phyloP scores from a whole-genome alignment of 306 rosid species.

The Hippophae rhamnoides region DNA sequence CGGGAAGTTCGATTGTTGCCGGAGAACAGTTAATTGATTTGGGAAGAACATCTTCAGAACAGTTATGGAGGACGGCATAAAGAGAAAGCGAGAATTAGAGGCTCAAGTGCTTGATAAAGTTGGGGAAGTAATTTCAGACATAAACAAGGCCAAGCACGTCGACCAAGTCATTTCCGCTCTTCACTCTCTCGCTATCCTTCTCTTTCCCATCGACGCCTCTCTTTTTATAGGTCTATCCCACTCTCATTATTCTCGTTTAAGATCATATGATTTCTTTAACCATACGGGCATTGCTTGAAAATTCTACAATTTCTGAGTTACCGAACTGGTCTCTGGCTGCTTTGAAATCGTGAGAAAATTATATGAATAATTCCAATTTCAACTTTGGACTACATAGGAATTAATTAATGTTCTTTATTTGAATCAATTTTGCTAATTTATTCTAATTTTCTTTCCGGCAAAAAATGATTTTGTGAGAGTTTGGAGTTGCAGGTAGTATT shows the following conservation, averaged over 20 bases:
- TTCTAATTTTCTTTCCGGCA: background rate
- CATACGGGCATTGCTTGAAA: background rate
- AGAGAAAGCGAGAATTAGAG: constrained; percentile 39
- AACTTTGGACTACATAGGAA: background rate
- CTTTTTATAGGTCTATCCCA: constrained; percentile 47
- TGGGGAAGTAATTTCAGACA: constrained; percentile 50
- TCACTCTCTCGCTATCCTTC: constrained; percentile 57
- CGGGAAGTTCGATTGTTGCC: background rate
- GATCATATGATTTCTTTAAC: background rate
- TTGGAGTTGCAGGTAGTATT: constrained; percentile 43
- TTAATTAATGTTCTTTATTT: background rate
- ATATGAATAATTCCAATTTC: background rate
- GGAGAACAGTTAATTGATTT: background rate
- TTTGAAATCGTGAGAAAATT: background rate
- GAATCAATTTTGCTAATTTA: background rate
- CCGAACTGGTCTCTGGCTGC: background rate
- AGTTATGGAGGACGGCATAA: constrained; percentile 31
- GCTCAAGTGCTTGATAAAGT: constrained; percentile 32
- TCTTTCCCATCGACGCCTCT: constrained; percentile 60
- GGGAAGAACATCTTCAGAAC: constrained; percentile 4
- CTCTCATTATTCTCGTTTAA: background rate
- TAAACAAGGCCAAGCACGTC: constrained; percentile 51
- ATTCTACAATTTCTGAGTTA: background rate
- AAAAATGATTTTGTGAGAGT: constrained; percentile 7
- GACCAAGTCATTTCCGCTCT: constrained; percentile 70